Evolutionary conservation across 805 yeast species (phyloP).

Genomic region (Phaffomyces antillensis): DNA sequence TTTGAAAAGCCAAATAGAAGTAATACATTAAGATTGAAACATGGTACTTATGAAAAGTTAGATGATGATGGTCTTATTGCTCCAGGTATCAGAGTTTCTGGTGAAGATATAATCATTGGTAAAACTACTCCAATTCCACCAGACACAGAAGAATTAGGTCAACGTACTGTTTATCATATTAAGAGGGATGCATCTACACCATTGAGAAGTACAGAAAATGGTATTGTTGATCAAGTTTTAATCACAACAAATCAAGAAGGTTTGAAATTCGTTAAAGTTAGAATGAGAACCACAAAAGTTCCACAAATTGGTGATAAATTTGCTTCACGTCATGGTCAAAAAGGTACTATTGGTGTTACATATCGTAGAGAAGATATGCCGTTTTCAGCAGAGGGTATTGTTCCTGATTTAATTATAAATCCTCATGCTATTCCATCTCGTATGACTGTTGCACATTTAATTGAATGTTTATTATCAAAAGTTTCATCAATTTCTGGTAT

Average conservation of each 20-base stretch:
- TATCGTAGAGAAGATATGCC: constrained; percentile 99
- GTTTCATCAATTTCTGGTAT: constrained; percentile 91
- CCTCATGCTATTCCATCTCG: constrained; percentile 99
- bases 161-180: constrained; percentile 96
- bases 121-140: constrained; percentile 99
- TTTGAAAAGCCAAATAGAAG: constrained; percentile 96
- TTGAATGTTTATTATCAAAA: constrained; percentile 93
- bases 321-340: constrained; percentile 99
- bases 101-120: constrained; percentile 98
- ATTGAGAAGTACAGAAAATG: constrained; percentile 90
- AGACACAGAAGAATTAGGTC: constrained; percentile 97
- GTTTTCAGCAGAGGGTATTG: constrained; percentile 89
- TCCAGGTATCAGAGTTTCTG: constrained; percentile 97
- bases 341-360: constrained; percentile 99
- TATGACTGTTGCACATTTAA: constrained; percentile 99
- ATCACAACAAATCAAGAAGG: constrained; percentile 98
- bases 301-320: constrained; percentile 99
- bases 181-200: constrained; percentile 99
- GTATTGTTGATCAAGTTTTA: constrained; percentile 96
- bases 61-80: constrained; percentile 98
- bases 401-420: constrained; percentile 94
- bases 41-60: constrained; percentile 95
- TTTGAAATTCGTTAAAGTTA: constrained; percentile 90
- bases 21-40: constrained; percentile 90
- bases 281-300: constrained; percentile 97